Evolutionary conservation across 148 eudicot genomes (phyloP), one percentile per base, ranked within the genome.

Genomic region (Rhododendron mucronatum): DNA sequence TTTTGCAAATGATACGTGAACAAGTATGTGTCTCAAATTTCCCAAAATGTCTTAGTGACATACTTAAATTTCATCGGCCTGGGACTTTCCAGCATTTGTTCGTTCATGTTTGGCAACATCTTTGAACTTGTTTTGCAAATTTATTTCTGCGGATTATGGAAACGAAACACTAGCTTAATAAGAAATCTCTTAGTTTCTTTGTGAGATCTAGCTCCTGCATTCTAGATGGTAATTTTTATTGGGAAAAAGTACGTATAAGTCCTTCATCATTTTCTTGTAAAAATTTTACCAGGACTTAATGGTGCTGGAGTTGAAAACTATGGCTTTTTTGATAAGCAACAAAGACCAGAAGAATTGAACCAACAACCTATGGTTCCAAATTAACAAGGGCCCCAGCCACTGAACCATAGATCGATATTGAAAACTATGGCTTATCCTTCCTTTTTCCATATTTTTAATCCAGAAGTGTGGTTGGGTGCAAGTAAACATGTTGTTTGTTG

Each of bases 1-100:
- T 91, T 84, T 88, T 97, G 86, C 93, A 95, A 88, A 90, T 82
- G 91, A 93, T 97, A 28, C 99, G 99, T 35, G 99, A 95, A 90
- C 96, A 97, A 90, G 99, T 97, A 94, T 87, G 93, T 45, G 83
- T 86, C 86, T 83, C 33, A 48, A 88, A 87, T 69, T 28, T 65
- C 20, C 50, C 84, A 45, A 50, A 28, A 21, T 50, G 84, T 73
- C 39, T 33, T 44, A 21, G 39, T 80, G 57, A 21, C 41, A n/a
- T 28, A 44, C 51, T 59, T 10, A 50, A 20, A n/a, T 67, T 71
- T 48, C 59, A n/a, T 83, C 44, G 1, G 28, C 15, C 51, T 6
- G 75, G 39, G 12, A 13, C 14, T 45, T 44, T 78, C 41, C 15
- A 13, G 57, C 67, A 23, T 57, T 59, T 44, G 71, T 65, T 65